Evolutionary conservation across 2,329 filamentous ascomycete genomes (phyloP).

Genomic region (Pseudonectria foliicola): DNA sequence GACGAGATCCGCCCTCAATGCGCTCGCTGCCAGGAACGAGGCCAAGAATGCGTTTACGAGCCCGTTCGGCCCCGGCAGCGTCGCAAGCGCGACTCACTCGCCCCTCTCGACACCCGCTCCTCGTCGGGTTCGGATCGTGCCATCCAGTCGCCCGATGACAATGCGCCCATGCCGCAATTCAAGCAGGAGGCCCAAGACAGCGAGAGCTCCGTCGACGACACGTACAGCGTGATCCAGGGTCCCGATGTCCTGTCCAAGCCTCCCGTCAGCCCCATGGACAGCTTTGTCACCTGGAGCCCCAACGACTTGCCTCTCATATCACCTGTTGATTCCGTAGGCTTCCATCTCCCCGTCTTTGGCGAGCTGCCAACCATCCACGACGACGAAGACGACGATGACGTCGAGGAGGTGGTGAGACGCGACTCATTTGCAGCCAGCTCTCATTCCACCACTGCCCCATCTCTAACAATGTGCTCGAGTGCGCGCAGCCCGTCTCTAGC

Average conservation of each 20-base stretch:
- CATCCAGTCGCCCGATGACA: constrained; percentile 5
- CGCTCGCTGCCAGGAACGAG: constrained; percentile 42
- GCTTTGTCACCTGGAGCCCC: constrained; percentile 13
- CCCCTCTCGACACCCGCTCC: constrained; percentile 11
- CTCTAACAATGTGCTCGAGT: too few species aligned
- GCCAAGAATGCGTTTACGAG: constrained; percentile 44
- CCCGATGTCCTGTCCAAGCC: constrained; percentile 9
- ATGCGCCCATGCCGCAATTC: constrained; percentile 2
- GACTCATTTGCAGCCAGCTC: constrained; percentile 10
- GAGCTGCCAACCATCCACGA: constrained; percentile 14
- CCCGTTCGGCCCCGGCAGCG: constrained; percentile 35
- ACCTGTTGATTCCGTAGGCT: constrained; percentile 24
- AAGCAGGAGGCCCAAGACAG: constrained; percentile 4
- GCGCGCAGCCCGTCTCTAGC: constrained; percentile 16
- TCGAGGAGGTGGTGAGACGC: constrained; percentile 22
- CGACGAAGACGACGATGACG: constrained; percentile 18
- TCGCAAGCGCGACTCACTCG: constrained; percentile 24
- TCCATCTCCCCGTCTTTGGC: constrained; percentile 23
- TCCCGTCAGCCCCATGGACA: constrained; percentile 6
- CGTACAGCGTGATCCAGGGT: constrained; percentile 1
- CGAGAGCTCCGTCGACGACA: constrained; percentile 1
- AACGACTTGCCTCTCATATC: constrained; percentile 22
- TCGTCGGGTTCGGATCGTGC: constrained; percentile 15
- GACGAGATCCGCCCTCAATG: constrained; percentile 46
- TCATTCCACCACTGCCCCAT: constrained; percentile 3